Base-by-base conservation (phyloP, 345 rosid genomes). In the Arabidopsis arenosa region DNA sequence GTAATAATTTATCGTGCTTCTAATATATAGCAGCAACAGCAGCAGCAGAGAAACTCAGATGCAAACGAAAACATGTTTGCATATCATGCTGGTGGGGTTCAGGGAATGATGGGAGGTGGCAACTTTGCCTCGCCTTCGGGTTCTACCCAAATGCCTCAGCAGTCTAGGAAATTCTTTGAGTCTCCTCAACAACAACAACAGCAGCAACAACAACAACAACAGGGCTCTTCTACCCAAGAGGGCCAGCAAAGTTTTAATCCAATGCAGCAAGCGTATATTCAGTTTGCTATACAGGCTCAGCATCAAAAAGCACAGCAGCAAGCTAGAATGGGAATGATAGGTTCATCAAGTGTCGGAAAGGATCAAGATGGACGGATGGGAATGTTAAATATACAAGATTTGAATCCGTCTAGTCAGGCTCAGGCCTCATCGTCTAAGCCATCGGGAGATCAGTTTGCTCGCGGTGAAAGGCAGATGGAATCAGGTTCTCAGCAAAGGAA, bases 391-490 rank as follows among this genome's bases (percentile, higher is more conserved):
- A 85, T 93, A 93, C 97, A 87, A 85, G 99, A 89, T 75, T 76
- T 86, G 53, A 82, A 82, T 78, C 83, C 97, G 36, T 83, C 87
- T 75, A 89, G 76, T 82, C 97, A 86, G 74, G 82, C 78, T 32
- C 99, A 90, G 83, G 91, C 96, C 23, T 87, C 96, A 37, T 89
- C 94, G 21, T 93, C 96, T 48, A 96, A 85, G 83, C 86, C 78
- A 71, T 73, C 85, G 7, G 76, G 92, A 3, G 98, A 93, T 54
- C 96, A 83, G 69, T 78, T 87, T 83, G 67, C 78, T 58, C 90
- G 82, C 61, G 79, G 81, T 72, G 96, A 89, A 81, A 88, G 85
- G 83, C 92, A 80, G 68, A 80, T 81, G 79, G 97, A 89, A 15
- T 87, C 84, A 63, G 85, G 84, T 66, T 69, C 90, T 73, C 90